Evolutionary conservation across 352 stramenopile species (phyloP).

Genomic region (Pythium guiyangense): DNA sequence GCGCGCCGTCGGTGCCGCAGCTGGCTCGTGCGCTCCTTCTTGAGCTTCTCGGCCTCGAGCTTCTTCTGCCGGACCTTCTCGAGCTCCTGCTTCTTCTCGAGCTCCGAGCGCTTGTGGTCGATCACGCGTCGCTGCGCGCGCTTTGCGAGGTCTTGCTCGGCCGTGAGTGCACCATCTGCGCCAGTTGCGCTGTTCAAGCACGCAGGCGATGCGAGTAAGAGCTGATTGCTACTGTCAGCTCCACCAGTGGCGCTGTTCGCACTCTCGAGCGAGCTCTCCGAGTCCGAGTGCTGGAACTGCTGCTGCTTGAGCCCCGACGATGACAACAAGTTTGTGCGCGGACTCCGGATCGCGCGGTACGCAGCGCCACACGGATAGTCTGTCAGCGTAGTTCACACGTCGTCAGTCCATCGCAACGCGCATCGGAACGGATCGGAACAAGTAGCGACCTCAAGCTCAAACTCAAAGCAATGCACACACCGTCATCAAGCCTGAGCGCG

Average conservation of each 20-base stretch:
- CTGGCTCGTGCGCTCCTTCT: slow-evolving; percentile 37
- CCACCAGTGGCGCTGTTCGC: not conserved
- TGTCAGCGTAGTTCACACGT: slow-evolving; percentile 1
- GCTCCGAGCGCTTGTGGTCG: slow-evolving; percentile 53
- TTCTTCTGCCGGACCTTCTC: slow-evolving; percentile 35
- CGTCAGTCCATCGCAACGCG: not conserved
- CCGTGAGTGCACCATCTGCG: slow-evolving; percentile 1
- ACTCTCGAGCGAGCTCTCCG: slow-evolving; percentile 2
- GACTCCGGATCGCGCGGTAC: slow-evolving; percentile 46
- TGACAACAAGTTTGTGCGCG: slow-evolving; percentile 12
- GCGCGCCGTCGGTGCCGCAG: slow-evolving; percentile 47
- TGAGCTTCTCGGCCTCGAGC: slow-evolving; percentile 40
- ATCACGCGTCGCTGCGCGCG: slow-evolving; percentile 45
- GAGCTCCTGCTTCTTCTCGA: slow-evolving; percentile 44
- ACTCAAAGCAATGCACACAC: not conserved
- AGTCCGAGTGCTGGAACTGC: slow-evolving; percentile 4
- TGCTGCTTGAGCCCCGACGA: slow-evolving; percentile 3
- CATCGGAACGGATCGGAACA: not conserved
- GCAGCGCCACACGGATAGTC: slow-evolving; percentile 43
- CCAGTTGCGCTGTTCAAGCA: not conserved
- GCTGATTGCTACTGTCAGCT: slow-evolving; percentile 8
- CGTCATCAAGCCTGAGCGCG: slow-evolving; percentile 11
- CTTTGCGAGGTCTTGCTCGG: slow-evolving; percentile 33
- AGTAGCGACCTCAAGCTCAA: not conserved
- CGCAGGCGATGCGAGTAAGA: not conserved